Percentiles rank a stretch among this genome's conserved stretches.
phyloP scores from a whole-genome alignment of 2,329 filamentous ascomycete genomes.

The Oidium heveae region DNA sequence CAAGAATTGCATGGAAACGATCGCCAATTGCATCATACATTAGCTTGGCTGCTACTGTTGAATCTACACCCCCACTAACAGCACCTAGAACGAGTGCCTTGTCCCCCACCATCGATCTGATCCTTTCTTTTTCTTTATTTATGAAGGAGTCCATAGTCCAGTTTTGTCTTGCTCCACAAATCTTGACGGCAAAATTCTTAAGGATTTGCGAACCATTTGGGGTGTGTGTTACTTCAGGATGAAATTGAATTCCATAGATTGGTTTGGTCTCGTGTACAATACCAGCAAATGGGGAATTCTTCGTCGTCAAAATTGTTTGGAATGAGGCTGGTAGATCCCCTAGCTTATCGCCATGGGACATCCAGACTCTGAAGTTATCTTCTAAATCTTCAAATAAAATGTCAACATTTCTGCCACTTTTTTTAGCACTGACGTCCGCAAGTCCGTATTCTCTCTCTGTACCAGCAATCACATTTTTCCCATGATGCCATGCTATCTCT shows the following conservation, averaged over 20 bases:
- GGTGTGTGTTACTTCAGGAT: constrained; percentile 41
- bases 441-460: constrained; percentile 21
- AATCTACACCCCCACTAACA: constrained; percentile 67
- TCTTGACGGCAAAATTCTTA: constrained; percentile 60
- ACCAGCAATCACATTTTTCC: constrained; percentile 43
- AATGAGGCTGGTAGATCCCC: constrained; percentile 48
- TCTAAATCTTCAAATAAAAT: constrained; percentile 54
- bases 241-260: constrained; percentile 64
- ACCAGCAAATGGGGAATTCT: constrained; percentile 54
- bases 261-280: constrained; percentile 48
- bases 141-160: constrained; percentile 79
- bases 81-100: constrained; percentile 59
- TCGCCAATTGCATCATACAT: constrained; percentile 73
- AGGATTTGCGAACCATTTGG: constrained; percentile 44
- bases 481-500: constrained; percentile 48
- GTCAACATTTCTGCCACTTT: constrained; percentile 38
- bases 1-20: constrained; percentile 54
- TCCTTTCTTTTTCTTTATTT: constrained; percentile 54
- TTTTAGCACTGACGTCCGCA: constrained; percentile 28
- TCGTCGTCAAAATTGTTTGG: constrained; percentile 44
- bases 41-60: constrained; percentile 53
- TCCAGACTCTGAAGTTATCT: constrained; percentile 47
- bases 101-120: constrained; percentile 57
- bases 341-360: constrained; percentile 81
- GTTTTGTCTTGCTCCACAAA: constrained; percentile 50